Conservation (phyloP, 2,329 filamentous ascomycete genomes). For the Lecanicillium sp. region DNA sequence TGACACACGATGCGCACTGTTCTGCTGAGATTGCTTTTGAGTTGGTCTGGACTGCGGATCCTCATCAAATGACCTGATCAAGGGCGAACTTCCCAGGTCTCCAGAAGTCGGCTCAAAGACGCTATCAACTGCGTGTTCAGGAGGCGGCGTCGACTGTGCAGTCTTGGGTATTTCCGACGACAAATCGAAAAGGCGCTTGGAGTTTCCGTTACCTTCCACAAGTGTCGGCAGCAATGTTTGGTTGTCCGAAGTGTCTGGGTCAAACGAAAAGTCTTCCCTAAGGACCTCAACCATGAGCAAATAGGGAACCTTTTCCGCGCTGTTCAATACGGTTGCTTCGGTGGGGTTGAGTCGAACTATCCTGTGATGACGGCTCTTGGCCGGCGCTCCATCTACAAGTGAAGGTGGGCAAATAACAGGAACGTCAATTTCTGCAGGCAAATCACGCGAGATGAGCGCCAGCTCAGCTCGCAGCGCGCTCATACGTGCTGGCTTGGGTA, state of each 20-base stretch:
- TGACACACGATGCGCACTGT: constrained; percentile 32
- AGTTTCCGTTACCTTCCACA: constrained; percentile 46
- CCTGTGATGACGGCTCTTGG: constrained; percentile 69
- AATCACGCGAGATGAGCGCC: constrained; percentile 69
- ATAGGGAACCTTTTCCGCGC: constrained; percentile 79
- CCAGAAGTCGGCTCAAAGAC: constrained; percentile 78
- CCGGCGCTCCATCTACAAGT: constrained; percentile 62
- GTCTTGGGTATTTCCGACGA: constrained; percentile 55
- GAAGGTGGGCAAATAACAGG: constrained; percentile 73
- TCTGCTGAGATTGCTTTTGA: constrained; percentile 19
- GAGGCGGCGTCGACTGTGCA: constrained; percentile 28
- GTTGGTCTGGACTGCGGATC: constrained; percentile 25
- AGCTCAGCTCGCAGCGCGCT: constrained; percentile 76
- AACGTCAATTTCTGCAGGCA: constrained; percentile 77
- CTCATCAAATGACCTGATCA: constrained; percentile 52
- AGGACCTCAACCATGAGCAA: constrained; percentile 78
- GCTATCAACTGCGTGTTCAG: constrained; percentile 52
- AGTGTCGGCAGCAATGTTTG: constrained; percentile 52
- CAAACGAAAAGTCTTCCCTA: constrained; percentile 74
- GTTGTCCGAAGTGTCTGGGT: constrained; percentile 67
- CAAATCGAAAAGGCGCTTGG: constrained; percentile 58
- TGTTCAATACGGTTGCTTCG: constrained; percentile 78
- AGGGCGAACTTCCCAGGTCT: constrained; percentile 65
- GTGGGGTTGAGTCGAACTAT: constrained; percentile 78
- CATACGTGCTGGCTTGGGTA: constrained; percentile 72